Evolutionary conservation across 2,329 filamentous ascomycete species (phyloP).

Genomic region (Penicillium sp.): DNA sequence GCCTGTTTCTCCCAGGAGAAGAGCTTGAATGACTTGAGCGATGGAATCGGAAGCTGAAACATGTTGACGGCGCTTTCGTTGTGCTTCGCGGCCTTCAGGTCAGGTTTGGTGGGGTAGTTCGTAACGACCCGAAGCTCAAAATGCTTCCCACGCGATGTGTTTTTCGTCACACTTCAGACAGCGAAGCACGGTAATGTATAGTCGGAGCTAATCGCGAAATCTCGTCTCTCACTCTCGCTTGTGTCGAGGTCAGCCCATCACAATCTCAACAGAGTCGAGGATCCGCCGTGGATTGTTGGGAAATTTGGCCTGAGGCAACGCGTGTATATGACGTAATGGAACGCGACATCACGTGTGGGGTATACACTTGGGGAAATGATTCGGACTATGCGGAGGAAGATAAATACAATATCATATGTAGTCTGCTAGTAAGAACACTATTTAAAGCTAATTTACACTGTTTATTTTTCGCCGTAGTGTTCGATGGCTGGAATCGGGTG

Average conservation of each 20-base stretch:
- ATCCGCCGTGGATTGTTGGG: conserved; percentile 27
- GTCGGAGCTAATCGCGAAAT: background rate
- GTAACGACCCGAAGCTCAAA: background rate
- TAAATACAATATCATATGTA: too few species aligned
- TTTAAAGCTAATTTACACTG: background rate
- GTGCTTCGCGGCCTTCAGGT: background rate
- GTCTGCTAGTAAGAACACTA: background rate
- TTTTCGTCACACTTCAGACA: background rate
- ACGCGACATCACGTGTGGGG: background rate
- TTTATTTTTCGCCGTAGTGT: conserved; percentile 13
- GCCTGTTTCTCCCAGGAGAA: conserved; percentile 28
- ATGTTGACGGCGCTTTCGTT: conserved; percentile 15
- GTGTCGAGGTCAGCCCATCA: conserved; percentile 14
- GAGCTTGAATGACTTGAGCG: conserved; percentile 30
- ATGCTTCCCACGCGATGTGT: background rate
- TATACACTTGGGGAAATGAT: background rate
- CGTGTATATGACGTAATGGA: conserved; percentile 5
- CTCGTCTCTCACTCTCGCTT: background rate
- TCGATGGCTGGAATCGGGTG: conserved; percentile 24
- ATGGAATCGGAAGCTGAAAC: conserved; percentile 29
- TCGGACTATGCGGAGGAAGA: too few species aligned
- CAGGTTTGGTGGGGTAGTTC: conserved; percentile 10
- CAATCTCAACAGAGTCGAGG: conserved; percentile 12
- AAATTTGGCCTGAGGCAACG: conserved; percentile 17
- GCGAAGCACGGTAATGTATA: background rate